phyloP scores from a whole-genome alignment of 805 yeast species.

The Saccharomycopsis fermentans region DNA sequence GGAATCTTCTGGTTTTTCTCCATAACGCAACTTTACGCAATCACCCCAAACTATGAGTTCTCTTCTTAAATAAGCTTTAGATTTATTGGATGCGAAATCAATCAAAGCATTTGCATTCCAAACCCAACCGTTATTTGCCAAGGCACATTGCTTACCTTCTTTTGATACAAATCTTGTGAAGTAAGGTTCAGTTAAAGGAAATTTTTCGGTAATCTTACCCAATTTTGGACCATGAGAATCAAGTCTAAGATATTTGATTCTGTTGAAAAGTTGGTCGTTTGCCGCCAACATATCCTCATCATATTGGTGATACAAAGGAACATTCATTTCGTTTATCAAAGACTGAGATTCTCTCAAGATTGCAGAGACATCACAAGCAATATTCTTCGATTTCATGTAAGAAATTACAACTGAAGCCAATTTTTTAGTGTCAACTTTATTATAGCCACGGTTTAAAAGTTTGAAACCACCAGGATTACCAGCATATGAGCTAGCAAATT shows the following conservation, averaged over 20 bases:
- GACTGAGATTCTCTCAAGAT: conserved; percentile 33
- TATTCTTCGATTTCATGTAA: conserved; percentile 19
- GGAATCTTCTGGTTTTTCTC: conserved; percentile 65
- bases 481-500: conserved; percentile 35
- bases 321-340: conserved; percentile 69
- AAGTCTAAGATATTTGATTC: conserved; percentile 67
- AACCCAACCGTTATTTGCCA: conserved; percentile 97
- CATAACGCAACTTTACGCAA: conserved; percentile 88
- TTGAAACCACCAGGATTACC: conserved; percentile 34
- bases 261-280: conserved; percentile 57
- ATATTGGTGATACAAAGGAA: conserved; percentile 58
- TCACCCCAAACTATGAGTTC: conserved; percentile 98
- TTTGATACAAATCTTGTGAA: conserved; percentile 54
- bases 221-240: conserved; percentile 75
- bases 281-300: conserved; percentile 65
- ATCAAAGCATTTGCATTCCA: conserved; percentile 94
- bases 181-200: conserved; percentile 76
- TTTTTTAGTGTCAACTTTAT: conserved; percentile 39
- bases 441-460: conserved; percentile 40
- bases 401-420: conserved; percentile 37
- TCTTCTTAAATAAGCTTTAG: conserved; percentile 77
- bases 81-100: conserved; percentile 77
- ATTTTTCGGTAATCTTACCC: conserved; percentile 48
- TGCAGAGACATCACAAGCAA: conserved; percentile 28
- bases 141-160: conserved; percentile 51